These are phyloP conservation scores for Aspergillus sojae DNA, from an alignment of 2,329 filamentous ascomycete species.

Conservation along the genomic window DNA sequence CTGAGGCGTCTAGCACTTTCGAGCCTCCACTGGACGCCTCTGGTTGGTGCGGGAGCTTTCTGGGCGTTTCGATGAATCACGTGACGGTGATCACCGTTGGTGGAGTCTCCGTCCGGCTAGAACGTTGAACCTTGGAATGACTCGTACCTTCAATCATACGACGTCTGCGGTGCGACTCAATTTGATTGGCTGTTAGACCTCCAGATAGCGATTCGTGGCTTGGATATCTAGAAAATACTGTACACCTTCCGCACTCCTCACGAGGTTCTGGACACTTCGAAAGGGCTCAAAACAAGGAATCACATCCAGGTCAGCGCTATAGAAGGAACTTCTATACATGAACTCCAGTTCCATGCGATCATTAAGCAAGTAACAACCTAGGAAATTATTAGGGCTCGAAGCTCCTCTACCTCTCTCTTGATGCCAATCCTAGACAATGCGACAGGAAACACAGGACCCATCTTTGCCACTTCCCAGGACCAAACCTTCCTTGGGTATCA, in stretches of 20 bases:
- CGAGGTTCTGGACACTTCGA: not conserved
- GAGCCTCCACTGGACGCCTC: conserved; percentile 9
- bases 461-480: not conserved
- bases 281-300: not conserved
- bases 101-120: not conserved
- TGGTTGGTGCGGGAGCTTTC: conserved; percentile 21
- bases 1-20: conserved; percentile 11
- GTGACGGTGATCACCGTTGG: conserved; percentile 16
- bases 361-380: not conserved
- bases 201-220: not conserved
- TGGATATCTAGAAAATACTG: not conserved
- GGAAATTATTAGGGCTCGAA: no score
- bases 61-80: conserved; percentile 27
- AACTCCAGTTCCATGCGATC: not conserved
- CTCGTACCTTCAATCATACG: not conserved
- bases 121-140: not conserved
- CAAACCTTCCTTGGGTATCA: not conserved
- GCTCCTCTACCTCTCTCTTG: not conserved
- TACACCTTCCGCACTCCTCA: not conserved
- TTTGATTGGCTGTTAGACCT: not conserved
- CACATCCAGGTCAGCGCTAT: not conserved
- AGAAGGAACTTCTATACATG: not conserved
- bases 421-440: not conserved
- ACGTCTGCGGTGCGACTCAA: not conserved
- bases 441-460: not conserved